Evolutionary conservation across 805 yeast species (phyloP).

Genomic region (Wickerhamomyces chambardii): DNA sequence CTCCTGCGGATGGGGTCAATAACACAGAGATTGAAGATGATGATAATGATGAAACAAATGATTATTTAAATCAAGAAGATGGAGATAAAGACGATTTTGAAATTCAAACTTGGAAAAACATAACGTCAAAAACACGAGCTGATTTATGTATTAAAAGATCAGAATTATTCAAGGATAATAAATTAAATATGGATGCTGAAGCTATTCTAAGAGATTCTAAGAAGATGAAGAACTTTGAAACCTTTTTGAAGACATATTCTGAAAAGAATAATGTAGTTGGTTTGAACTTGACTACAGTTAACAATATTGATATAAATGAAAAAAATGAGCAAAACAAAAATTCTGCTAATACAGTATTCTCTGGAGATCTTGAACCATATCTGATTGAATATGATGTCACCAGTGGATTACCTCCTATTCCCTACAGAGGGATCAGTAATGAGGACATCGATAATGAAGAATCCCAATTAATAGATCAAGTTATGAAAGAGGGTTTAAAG

Average conservation of each 20-base stretch:
- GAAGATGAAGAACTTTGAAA: conserved; percentile 53
- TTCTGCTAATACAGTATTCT: conserved; percentile 29
- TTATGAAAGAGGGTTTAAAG: conserved; percentile 25
- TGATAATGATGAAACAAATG: conserved; percentile 28
- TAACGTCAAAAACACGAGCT: conserved; percentile 73
- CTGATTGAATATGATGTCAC: conserved; percentile 77
- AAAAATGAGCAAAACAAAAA: too few relatives aligned
- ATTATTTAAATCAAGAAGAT: conserved; percentile 38
- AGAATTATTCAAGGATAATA: conserved; percentile 49
- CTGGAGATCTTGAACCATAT: conserved; percentile 38
- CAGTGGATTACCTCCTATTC: conserved; percentile 69
- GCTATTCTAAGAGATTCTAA: conserved; percentile 60
- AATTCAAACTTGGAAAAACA: conserved; percentile 73
- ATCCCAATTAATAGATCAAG: conserved; percentile 29
- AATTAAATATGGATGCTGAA: conserved; percentile 54
- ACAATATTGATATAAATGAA: conserved; percentile 4
- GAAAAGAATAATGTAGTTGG: conserved; percentile 23
- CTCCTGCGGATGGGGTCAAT: conserved; percentile 5
- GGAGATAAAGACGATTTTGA: conserved; percentile 66
- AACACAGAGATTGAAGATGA: conserved; percentile 16
- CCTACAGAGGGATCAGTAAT: conserved; percentile 41
- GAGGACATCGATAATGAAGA: conserved; percentile 37
- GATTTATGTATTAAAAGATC: conserved; percentile 64
- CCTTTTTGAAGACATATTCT: conserved; percentile 18
- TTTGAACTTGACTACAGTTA: too few relatives aligned